These are phyloP conservation scores for Xylariomycetidae sp. DNA, from an alignment of 2,329 filamentous ascomycete species.

Conservation along the genomic window DNA sequence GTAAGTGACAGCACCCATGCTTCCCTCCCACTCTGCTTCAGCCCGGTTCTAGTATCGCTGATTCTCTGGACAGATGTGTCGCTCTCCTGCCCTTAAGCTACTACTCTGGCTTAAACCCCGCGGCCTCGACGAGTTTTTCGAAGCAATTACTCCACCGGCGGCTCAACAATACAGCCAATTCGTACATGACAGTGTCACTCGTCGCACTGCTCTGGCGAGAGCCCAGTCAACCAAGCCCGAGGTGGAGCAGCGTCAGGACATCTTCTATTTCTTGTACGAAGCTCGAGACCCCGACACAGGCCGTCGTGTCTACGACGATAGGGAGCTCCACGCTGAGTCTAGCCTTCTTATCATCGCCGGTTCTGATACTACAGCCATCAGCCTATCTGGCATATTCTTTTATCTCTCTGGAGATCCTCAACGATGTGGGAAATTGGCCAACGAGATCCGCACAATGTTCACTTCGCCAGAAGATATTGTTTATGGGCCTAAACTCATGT, in stretches of 20 bases:
- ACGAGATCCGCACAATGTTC: constrained; percentile 13
- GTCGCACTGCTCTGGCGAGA: constrained; percentile 11
- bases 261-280: constrained; percentile 17
- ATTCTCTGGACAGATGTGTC: constrained; percentile 7
- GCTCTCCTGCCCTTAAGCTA: constrained; percentile 5
- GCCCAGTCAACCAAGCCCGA: constrained; percentile 10
- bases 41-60: neutral
- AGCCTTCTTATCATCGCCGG: constrained; percentile 18
- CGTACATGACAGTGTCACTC: constrained; percentile 10
- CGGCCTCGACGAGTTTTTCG: constrained; percentile 11
- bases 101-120: constrained; percentile 15
- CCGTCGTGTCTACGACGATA: constrained; percentile 9
- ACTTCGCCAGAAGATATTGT: constrained; percentile 11
- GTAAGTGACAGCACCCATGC: constrained; percentile 4
- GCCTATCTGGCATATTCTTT: constrained; percentile 14
- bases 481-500: constrained; percentile 11
- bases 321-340: constrained; percentile 11
- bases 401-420: constrained; percentile 11
- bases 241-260: constrained; percentile 13
- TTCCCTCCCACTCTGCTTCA: neutral
- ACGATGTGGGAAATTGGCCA: constrained; percentile 8
- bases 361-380: constrained; percentile 15
- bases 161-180: constrained; percentile 12
- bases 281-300: constrained; percentile 13
- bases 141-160: constrained; percentile 5